These are phyloP conservation scores for Russula olivacea DNA, from an alignment of 768 basidiomycete genomes.

Conservation along the genomic window DNA sequence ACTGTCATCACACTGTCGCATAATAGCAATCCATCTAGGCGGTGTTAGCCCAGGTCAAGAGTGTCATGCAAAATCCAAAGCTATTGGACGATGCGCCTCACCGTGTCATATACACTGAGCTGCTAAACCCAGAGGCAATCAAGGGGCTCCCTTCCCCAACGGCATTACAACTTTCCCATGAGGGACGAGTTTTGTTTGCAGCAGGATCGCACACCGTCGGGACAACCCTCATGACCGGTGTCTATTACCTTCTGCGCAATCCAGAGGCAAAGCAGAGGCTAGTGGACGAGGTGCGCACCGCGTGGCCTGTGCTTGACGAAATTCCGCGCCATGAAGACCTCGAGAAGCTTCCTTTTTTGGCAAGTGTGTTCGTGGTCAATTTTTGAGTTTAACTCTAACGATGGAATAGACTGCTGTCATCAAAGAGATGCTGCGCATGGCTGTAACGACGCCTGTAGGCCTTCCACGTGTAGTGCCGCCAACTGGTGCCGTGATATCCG, in stretches of 20 bases:
- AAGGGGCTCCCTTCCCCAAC: constrained; percentile 5
- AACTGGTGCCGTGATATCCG: constrained; percentile 11
- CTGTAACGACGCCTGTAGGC: neutral
- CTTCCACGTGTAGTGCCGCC: constrained; percentile 17
- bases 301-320: constrained; percentile 11
- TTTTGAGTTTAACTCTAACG: neutral
- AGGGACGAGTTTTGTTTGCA: constrained; percentile 12
- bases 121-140: constrained; percentile 3
- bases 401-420: constrained; percentile 15
- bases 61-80: constrained; percentile 1
- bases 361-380: neutral
- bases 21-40: neutral
- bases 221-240: constrained; percentile 13
- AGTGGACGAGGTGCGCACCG: constrained; percentile 1
- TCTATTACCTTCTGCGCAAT: constrained; percentile 8
- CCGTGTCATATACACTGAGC: constrained; percentile 14
- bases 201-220: constrained; percentile 20
- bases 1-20: neutral
- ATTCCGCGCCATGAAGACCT: constrained; percentile 10
- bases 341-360: constrained; percentile 17
- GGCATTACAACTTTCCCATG: constrained; percentile 1
- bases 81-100: constrained; percentile 12
- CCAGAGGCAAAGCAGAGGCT: constrained; percentile 9
- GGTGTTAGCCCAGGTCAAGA: neutral
- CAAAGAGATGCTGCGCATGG: constrained; percentile 14